Percentiles rank a stretch among this genome's conserved stretches.
These are phyloP conservation scores for Seiridium unicorne DNA, from an alignment of 2,329 filamentous ascomycete genomes.

Conservation along the genomic window DNA sequence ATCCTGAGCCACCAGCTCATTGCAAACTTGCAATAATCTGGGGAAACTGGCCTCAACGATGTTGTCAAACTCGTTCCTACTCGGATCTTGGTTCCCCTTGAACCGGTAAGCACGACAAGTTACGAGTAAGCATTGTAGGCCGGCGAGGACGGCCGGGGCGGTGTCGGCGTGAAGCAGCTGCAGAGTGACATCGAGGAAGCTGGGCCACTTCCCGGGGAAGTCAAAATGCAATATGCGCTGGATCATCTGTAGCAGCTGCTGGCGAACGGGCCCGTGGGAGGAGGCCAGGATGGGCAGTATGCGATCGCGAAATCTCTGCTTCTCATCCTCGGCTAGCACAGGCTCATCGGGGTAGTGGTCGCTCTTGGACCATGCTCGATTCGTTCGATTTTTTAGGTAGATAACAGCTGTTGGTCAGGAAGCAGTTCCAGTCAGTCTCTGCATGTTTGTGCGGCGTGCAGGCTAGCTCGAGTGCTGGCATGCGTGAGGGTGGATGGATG, in stretches of 20 bases:
- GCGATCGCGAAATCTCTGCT: slow-evolving; percentile 80
- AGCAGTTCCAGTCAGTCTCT: slow-evolving; percentile 11
- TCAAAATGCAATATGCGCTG: slow-evolving; percentile 96
- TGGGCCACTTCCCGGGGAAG: slow-evolving; percentile 91
- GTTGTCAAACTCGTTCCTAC: slow-evolving; percentile 83
- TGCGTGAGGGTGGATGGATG: not conserved
- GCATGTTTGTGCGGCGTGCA: not conserved
- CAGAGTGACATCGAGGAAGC: slow-evolving; percentile 89
- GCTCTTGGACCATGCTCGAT: slow-evolving; percentile 80
- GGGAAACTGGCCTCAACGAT: slow-evolving; percentile 92
- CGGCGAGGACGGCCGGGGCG: slow-evolving; percentile 83
- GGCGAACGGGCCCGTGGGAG: slow-evolving; percentile 77
- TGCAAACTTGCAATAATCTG: slow-evolving; percentile 80
- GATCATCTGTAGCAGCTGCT: slow-evolving; percentile 89
- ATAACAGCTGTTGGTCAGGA: slow-evolving; percentile 68
- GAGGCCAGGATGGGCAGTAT: slow-evolving; percentile 85
- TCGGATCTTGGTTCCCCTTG: slow-evolving; percentile 75
- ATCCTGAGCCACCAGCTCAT: slow-evolving; percentile 83
- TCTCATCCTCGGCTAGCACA: slow-evolving; percentile 84
- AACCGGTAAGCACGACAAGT: slow-evolving; percentile 96
- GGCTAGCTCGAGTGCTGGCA: not conserved
- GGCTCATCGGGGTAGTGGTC: slow-evolving; percentile 73
- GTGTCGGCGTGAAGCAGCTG: slow-evolving; percentile 86
- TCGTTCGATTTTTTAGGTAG: slow-evolving; percentile 97
- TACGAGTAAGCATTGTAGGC: slow-evolving; percentile 88